Percentiles rank a stretch among this genome's conserved stretches.
Evolutionary conservation across 352 stramenopile genomes (phyloP).

Genomic region (Phytophthora fragariae): DNA sequence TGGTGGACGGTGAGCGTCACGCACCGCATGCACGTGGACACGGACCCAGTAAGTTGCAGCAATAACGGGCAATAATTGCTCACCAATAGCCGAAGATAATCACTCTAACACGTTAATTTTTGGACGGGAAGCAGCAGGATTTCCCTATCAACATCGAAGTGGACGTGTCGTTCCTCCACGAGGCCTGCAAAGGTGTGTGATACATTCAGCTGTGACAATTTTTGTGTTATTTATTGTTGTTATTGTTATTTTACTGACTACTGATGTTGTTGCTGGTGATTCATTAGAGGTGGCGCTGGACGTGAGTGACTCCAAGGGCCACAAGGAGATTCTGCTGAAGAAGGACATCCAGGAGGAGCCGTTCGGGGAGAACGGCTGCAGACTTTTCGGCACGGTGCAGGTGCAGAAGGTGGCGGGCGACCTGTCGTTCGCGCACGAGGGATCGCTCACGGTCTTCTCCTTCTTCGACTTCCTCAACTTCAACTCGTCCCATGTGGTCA

Average conservation of each 20-base stretch:
- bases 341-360: slow-evolving; percentile 69
- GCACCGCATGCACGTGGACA: slow-evolving; percentile 91
- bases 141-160: slow-evolving; percentile 81
- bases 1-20: slow-evolving; percentile 88
- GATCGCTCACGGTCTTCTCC: slow-evolving; percentile 87
- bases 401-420: slow-evolving; percentile 87
- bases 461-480: slow-evolving; percentile 91
- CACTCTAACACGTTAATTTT: slow-evolving; percentile 10
- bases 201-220: not conserved
- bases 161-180: slow-evolving; percentile 85
- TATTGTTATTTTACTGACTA: slow-evolving; percentile 3
- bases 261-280: not conserved
- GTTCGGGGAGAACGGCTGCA: slow-evolving; percentile 75
- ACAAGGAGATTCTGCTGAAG: slow-evolving; percentile 83
- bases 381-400: slow-evolving; percentile 70
- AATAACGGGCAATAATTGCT: not conserved
- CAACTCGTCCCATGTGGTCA: slow-evolving; percentile 88
- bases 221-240: not conserved
- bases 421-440: slow-evolving; percentile 87
- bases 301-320: slow-evolving; percentile 86
- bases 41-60: slow-evolving; percentile 59
- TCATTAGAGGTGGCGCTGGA: slow-evolving; percentile 78
- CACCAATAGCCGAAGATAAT: slow-evolving; percentile 1
- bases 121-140: slow-evolving; percentile 73
- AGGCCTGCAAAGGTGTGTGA: slow-evolving; percentile 68